Evolutionary conservation across 495 filamentous ascomycete species (phyloP).

Genomic region (Tuber brumale): DNA sequence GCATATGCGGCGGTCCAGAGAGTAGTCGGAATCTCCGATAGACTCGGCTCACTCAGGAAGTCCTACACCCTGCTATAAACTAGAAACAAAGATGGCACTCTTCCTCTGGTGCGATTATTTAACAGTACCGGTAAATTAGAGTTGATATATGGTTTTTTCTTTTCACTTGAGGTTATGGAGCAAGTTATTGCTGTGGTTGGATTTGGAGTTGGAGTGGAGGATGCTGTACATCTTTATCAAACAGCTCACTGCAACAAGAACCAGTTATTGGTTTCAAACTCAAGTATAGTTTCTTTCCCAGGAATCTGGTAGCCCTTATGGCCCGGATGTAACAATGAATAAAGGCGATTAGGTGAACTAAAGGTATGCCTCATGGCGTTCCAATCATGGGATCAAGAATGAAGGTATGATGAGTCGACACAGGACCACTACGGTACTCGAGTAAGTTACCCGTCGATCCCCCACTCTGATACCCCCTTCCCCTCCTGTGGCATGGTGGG

Average conservation of each 20-base stretch:
- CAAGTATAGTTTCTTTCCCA: not conserved
- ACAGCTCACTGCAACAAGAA: not conserved
- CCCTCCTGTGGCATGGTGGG: not conserved
- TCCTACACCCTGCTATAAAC: not conserved
- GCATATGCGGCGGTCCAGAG: not conserved
- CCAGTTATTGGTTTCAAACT: not conserved
- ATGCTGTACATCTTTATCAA: not conserved
- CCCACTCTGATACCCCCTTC: no score
- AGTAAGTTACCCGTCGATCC: not conserved
- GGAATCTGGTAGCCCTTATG: not conserved
- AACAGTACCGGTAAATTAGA: not conserved
- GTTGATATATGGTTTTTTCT: no score
- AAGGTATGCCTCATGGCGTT: not conserved
- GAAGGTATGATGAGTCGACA: no score
- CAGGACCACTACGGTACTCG: not conserved
- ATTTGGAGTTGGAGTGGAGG: not conserved
- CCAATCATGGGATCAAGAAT: no score
- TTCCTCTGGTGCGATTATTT: not conserved
- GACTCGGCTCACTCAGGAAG: not conserved
- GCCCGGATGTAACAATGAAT: not conserved
- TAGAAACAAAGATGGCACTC: not conserved
- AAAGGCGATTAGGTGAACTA: not conserved
- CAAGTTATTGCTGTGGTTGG: no score
- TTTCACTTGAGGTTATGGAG: no score
- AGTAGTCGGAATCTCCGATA: not conserved